Evolutionary conservation across 2,329 filamentous ascomycete species (phyloP), one percentile per base, ranked within the genome.

Genomic region (Cladophialophora yegresii): DNA sequence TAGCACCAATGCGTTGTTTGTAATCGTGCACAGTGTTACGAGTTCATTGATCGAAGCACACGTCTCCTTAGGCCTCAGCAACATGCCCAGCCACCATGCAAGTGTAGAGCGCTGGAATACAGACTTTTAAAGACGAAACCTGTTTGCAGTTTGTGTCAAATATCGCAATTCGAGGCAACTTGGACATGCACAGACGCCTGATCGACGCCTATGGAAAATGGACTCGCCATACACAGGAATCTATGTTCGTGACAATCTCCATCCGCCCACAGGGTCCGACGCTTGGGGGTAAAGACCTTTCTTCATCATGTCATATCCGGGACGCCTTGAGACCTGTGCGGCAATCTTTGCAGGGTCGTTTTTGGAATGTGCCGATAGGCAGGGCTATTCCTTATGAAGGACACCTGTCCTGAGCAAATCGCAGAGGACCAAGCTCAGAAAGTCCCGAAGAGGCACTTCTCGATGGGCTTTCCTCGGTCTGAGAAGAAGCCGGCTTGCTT

Each of bases 401-500:
- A 13, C 50, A 47, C 7, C 36, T 13, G 20, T 33, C 13, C n/a
- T 23, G 54, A 20, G 13, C 23, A 33, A 61, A 30, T 40, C 32
- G 16, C 33, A 26, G 9, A 47, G 16, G 7, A 13, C 22, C 47
- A 45, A 4, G 57, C 22, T 62, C 28, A 66, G 50, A 67, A 65
- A 10, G 65, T 53, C 8, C 67, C 67, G 58, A 75, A 69, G 49
- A 74, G 76, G 61, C 63, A 66, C 32, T 67, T 66, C 23, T 67
- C 65, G 6, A 66, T 45, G 22, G 61, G 54, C 63, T 75, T 68
- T n/a, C 82, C 82, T 57, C 79, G 72, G 61, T 80, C 75, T n/a
- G 90, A 93, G 77, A 86, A 92, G 79, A 90, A 90, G 64, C 86
- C 84, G 73, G 85, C 88, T 72, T 90, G 89, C 64, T 83, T 82